phyloP scores from a whole-genome alignment of 2,329 filamentous ascomycete species.

The Talaromyces sp. region DNA sequence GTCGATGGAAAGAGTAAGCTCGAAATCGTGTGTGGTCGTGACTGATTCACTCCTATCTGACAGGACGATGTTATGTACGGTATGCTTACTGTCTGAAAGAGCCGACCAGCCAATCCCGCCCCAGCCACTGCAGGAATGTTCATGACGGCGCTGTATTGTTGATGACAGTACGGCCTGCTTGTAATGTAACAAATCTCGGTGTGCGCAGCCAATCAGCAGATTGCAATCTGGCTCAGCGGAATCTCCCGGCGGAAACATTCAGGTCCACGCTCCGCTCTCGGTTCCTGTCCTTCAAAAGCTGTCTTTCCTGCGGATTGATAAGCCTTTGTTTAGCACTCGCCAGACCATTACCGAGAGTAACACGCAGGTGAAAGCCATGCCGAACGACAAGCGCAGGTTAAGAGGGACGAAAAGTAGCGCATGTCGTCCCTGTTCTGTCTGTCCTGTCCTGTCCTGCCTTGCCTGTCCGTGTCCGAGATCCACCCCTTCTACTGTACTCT shows the following conservation, averaged over 20 bases:
- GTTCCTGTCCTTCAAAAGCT: neutral
- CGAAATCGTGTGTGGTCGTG: neutral
- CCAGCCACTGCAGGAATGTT: neutral
- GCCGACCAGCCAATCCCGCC: neutral
- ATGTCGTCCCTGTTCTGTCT: slow-evolving; percentile 1
- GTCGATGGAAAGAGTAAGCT: slow-evolving; percentile 1
- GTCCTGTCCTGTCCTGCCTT: neutral
- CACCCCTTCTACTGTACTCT: slow-evolving; percentile 2
- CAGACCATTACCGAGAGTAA: too few species aligned
- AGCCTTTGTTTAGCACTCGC: neutral
- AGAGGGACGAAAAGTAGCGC: slow-evolving; percentile 7
- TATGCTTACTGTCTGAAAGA: neutral
- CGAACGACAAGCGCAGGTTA: neutral
- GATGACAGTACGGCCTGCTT: neutral
- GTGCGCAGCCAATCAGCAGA: slow-evolving; percentile 8
- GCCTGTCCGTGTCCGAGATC: slow-evolving; percentile 5
- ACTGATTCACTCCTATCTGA: neutral
- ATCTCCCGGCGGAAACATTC: slow-evolving; percentile 14
- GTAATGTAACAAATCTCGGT: neutral
- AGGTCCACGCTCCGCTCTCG: slow-evolving; percentile 13
- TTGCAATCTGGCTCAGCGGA: slow-evolving; percentile 2
- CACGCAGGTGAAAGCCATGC: neutral
- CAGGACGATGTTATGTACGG: neutral
- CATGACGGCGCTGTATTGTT: too few species aligned
- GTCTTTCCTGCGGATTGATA: neutral